Evolutionary conservation across 2,329 filamentous ascomycete species (phyloP).

Genomic region (Verticillium albo-atrum): DNA sequence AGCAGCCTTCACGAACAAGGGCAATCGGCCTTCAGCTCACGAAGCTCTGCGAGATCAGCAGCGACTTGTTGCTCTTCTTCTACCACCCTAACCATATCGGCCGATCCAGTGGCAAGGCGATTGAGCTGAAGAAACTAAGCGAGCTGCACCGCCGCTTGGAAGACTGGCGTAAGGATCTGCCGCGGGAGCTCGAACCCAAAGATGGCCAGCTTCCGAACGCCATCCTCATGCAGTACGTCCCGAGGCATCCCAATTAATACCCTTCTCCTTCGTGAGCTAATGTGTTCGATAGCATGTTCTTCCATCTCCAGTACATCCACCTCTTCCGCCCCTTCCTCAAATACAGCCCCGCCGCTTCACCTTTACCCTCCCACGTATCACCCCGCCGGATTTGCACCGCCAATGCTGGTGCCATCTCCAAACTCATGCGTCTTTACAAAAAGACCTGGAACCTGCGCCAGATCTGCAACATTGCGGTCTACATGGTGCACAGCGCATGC

Average conservation of each 20-base stretch:
- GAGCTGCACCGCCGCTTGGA: constrained; percentile 88
- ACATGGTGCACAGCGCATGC: constrained; percentile 90
- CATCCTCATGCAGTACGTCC: constrained; percentile 73
- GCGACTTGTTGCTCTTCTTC: constrained; percentile 83
- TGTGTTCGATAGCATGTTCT: constrained; percentile 78
- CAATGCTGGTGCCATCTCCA: constrained; percentile 84
- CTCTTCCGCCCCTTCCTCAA: constrained; percentile 94
- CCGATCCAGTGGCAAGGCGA: constrained; percentile 65
- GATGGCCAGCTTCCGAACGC: constrained; percentile 87
- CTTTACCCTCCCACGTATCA: constrained; percentile 80
- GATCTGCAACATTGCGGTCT: constrained; percentile 94
- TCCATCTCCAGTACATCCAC: constrained; percentile 91
- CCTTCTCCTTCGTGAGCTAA: constrained; percentile 13
- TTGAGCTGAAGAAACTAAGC: constrained; percentile 86
- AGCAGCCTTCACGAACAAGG: constrained; percentile 78
- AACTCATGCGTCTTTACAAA: constrained; percentile 91
- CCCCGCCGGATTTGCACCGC: constrained; percentile 88
- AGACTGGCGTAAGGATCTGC: constrained; percentile 80
- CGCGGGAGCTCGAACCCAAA: constrained; percentile 80
- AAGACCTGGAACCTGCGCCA: constrained; percentile 86
- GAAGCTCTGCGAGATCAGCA: constrained; percentile 86
- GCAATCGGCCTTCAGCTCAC: constrained; percentile 78
- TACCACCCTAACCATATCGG: constrained; percentile 74
- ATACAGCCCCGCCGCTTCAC: constrained; percentile 76
- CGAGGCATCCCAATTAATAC: constrained; percentile 1